A percentile compares a stretch with the other conserved stretches of the same genome.
Conservation (phyloP, 2,329 filamentous ascomycete species). For the Talaromyces verruculosus region DNA sequence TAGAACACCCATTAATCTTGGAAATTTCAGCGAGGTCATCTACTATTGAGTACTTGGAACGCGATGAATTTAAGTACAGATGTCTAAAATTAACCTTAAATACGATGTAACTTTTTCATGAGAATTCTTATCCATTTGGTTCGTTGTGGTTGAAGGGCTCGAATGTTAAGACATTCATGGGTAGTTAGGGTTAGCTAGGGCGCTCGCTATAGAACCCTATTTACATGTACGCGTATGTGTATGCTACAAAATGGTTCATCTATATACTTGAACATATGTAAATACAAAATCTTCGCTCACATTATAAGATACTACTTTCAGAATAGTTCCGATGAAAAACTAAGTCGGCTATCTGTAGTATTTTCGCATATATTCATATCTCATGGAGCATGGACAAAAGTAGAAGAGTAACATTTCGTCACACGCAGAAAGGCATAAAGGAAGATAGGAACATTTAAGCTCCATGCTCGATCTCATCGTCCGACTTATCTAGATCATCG, state of each 20-base stretch:
- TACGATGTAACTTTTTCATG: neutral
- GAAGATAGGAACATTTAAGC: slow-evolving; percentile 1
- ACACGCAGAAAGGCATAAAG: neutral
- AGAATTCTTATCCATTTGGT: neutral
- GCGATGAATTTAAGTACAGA: no score
- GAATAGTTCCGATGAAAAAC: neutral
- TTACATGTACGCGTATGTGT: neutral
- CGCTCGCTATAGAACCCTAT: neutral
- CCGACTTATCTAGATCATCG: slow-evolving; percentile 43
- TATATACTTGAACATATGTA: neutral
- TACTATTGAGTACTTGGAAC: neutral
- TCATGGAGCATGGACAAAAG: neutral
- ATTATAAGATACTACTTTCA: neutral
- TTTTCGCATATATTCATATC: neutral
- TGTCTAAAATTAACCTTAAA: neutral
- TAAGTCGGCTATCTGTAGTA: neutral
- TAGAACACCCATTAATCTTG: neutral
- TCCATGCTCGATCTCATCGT: slow-evolving; percentile 44
- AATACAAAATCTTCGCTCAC: neutral
- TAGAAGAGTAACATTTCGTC: neutral
- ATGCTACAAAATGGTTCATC: neutral
- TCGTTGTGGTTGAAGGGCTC: neutral
- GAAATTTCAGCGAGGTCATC: neutral
- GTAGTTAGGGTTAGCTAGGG: neutral
- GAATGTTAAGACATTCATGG: neutral